These are phyloP conservation scores for Suillus weaverae DNA, from an alignment of 768 basidiomycete species.

Conservation along the genomic window DNA sequence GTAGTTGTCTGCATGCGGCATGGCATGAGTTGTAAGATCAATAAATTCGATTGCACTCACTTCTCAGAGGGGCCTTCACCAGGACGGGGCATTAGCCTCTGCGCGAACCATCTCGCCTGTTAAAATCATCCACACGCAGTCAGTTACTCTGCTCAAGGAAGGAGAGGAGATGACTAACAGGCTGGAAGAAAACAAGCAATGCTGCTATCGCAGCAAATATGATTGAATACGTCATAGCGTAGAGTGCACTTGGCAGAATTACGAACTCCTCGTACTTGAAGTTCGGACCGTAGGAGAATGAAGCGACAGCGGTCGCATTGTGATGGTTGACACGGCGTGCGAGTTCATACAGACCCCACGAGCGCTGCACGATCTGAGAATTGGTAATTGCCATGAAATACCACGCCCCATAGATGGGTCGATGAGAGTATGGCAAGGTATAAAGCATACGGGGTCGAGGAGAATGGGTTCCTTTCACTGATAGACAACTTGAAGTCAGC, in stretches of 20 bases:
- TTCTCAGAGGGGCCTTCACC: slow-evolving; percentile 65
- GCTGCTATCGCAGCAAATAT: slow-evolving; percentile 23
- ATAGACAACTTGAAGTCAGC: slow-evolving; percentile 2
- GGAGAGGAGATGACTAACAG: slow-evolving; percentile 32
- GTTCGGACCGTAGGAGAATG: slow-evolving; percentile 56
- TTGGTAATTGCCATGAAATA: slow-evolving; percentile 49
- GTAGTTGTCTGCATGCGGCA: slow-evolving; percentile 43
- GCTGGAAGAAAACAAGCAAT: slow-evolving; percentile 33
- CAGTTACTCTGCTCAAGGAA: background rate
- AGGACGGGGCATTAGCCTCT: slow-evolving; percentile 48
- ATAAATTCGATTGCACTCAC: slow-evolving; percentile 40
- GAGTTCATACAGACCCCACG: slow-evolving; percentile 51
- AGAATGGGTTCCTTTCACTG: slow-evolving; percentile 34
- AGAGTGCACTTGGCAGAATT: slow-evolving; percentile 38
- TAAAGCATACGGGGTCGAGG: slow-evolving; percentile 34
- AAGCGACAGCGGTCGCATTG: slow-evolving; percentile 16
- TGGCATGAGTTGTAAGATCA: background rate
- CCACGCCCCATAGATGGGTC: slow-evolving; percentile 37
- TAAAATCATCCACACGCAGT: background rate
- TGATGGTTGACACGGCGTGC: slow-evolving; percentile 23
- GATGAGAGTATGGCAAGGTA: slow-evolving; percentile 35
- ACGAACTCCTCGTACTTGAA: slow-evolving; percentile 81
- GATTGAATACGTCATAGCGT: slow-evolving; percentile 42
- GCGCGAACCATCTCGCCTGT: slow-evolving; percentile 59
- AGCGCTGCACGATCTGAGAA: slow-evolving; percentile 51